Percentiles rank a stretch among this genome's conserved stretches.
phyloP scores from a whole-genome alignment of 2,329 filamentous ascomycete species.

The Beauveria bassiana region DNA sequence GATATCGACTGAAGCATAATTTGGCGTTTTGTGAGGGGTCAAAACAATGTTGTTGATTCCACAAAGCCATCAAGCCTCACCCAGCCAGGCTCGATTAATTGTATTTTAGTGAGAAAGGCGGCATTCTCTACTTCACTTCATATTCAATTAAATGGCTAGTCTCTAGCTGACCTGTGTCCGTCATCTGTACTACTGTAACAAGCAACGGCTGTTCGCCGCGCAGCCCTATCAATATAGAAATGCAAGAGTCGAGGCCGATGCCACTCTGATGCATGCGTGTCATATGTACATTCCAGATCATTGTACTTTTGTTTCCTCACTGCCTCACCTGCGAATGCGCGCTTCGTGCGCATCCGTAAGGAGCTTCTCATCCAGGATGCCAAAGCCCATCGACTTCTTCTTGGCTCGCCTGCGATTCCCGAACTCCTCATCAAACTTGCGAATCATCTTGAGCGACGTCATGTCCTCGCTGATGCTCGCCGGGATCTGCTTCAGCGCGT shows the following conservation, averaged over 20 bases:
- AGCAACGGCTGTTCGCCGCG: neutral
- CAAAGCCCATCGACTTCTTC: constrained; percentile 54
- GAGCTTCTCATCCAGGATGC: constrained; percentile 31
- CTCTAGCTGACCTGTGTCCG: neutral
- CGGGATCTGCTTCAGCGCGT: constrained; percentile 78
- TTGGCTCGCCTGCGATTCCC: constrained; percentile 69
- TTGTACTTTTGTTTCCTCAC: neutral
- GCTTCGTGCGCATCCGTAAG: constrained; percentile 35
- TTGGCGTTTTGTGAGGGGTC: neutral
- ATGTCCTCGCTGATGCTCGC: constrained; percentile 94
- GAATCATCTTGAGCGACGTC: constrained; percentile 74
- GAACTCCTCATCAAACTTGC: constrained; percentile 93
- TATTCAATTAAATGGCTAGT: constrained; percentile 3
- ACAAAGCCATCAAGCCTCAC: neutral
- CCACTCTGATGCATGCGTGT: neutral
- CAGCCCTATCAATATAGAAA: neutral
- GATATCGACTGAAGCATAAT: constrained; percentile 35
- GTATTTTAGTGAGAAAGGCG: neutral
- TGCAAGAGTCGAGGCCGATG: neutral
- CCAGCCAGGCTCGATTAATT: neutral
- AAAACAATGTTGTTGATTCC: neutral
- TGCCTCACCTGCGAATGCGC: constrained; percentile 29
- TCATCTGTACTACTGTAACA: constrained; percentile 4
- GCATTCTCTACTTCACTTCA: neutral
- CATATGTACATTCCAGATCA: neutral